Percentiles rank a stretch among this genome's conserved stretches.
Evolutionary conservation across 2,329 filamentous ascomycete species (phyloP).

Genomic region (Pyrenochaeta sp.): DNA sequence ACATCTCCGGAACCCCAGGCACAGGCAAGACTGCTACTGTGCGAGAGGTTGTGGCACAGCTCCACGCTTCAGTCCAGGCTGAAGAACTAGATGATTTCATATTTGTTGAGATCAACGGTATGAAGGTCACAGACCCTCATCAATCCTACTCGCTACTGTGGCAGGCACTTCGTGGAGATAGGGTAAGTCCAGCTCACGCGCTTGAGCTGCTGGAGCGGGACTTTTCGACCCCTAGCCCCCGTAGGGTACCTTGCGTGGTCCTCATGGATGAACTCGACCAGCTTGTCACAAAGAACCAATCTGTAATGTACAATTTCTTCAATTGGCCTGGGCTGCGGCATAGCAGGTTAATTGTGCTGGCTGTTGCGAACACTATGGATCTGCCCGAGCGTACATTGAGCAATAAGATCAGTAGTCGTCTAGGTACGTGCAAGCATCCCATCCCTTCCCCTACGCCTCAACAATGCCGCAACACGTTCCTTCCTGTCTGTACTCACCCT

Average conservation of each 20-base stretch:
- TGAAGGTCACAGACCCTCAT: slow-evolving; percentile 98
- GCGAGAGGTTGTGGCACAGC: slow-evolving; percentile 87
- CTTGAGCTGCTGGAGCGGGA: slow-evolving; percentile 90
- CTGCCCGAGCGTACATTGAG: slow-evolving; percentile 93
- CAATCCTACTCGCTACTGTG: slow-evolving; percentile 95
- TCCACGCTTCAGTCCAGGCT: slow-evolving; percentile 85
- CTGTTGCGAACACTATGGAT: slow-evolving; percentile 99
- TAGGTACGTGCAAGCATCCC: slow-evolving; percentile 46
- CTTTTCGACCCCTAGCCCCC: slow-evolving; percentile 89
- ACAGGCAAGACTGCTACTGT: slow-evolving; percentile 98
- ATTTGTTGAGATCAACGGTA: slow-evolving; percentile 99
- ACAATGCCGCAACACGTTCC: slow-evolving; percentile 12
- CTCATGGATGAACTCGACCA: slow-evolving; percentile 99
- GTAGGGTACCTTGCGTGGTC: slow-evolving; percentile 93
- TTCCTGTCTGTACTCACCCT: slow-evolving; percentile 9
- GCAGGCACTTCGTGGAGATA: slow-evolving; percentile 93
- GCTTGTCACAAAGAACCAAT: slow-evolving; percentile 96
- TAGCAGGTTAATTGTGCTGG: slow-evolving; percentile 91
- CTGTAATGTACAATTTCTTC: slow-evolving; percentile 99
- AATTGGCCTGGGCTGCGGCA: slow-evolving; percentile 96
- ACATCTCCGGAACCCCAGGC: slow-evolving; percentile 97
- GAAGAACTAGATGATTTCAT: slow-evolving; percentile 98
- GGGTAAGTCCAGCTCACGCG: slow-evolving; percentile 90
- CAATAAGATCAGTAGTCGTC: slow-evolving; percentile 95
- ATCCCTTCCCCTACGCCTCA: slow-evolving; percentile 28